phyloP scores from a whole-genome alignment of 1,139 yeast species.

The Schwanniomyces etchellsii region DNA sequence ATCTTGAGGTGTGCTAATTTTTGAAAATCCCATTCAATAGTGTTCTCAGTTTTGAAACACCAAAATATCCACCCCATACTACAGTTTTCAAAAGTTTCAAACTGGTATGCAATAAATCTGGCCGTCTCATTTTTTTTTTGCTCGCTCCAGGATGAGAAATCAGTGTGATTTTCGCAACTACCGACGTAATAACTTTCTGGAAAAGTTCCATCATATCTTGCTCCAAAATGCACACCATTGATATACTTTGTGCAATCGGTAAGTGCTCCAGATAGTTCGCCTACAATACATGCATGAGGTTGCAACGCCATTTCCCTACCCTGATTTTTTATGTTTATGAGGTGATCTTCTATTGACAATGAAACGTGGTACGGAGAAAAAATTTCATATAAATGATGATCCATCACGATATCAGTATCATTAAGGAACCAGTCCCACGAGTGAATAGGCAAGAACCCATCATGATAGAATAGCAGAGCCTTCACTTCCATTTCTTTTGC shows the following conservation, averaged over 20 bases:
- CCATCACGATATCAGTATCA: slow-evolving; percentile 11
- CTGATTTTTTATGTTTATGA: slow-evolving; percentile 9
- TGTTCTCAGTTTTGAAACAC: slow-evolving; percentile 20
- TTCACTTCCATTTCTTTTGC: slow-evolving; percentile 8
- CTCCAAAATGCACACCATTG: slow-evolving; percentile 21
- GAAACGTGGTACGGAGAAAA: slow-evolving; percentile 15
- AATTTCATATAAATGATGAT: slow-evolving; percentile 22
- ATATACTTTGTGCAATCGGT: slow-evolving; percentile 22
- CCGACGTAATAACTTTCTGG: slow-evolving; percentile 9
- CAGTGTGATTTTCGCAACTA: slow-evolving; percentile 14
- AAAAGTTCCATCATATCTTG: slow-evolving; percentile 18
- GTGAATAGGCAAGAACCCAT: slow-evolving; percentile 17
- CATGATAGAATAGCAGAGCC: slow-evolving; percentile 15
- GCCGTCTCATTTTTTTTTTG: slow-evolving; percentile 12
- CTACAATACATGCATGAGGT: slow-evolving; percentile 16
- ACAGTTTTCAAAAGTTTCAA: slow-evolving; percentile 13
- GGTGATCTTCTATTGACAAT: slow-evolving; percentile 12
- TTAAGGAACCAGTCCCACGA: slow-evolving; percentile 16
- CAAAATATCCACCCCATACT: slow-evolving; percentile 21
- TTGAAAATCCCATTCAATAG: slow-evolving; percentile 18
- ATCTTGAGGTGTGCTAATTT: slow-evolving; percentile 2
- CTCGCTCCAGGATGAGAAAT: slow-evolving; percentile 12
- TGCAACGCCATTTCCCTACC: slow-evolving; percentile 13
- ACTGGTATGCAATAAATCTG: slow-evolving; percentile 14
- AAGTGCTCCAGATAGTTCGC: slow-evolving; percentile 23